These are phyloP conservation scores for Trichoderma virens DNA, from an alignment of 495 filamentous ascomycete species.

Conservation along the genomic window DNA sequence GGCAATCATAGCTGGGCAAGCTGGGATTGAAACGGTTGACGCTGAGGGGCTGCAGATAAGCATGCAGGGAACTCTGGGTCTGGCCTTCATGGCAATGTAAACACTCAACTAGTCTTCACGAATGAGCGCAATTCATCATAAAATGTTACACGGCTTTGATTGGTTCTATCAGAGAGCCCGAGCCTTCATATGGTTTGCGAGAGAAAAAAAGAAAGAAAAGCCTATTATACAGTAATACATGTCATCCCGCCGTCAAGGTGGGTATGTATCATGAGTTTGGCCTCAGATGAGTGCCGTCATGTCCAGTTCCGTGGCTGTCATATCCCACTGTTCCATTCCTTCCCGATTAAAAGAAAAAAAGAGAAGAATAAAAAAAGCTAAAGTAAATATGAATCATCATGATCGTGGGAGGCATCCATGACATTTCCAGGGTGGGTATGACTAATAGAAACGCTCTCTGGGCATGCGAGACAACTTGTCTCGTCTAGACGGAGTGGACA, in stretches of 20 bases:
- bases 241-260: not conserved
- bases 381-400: conserved; percentile 5
- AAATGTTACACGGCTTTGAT: not conserved
- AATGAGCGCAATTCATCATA: not conserved
- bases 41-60: not conserved
- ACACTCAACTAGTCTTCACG: not conserved
- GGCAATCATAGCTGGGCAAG: too few relatives aligned
- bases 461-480: not conserved
- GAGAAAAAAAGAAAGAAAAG: not conserved
- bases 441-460: not conserved
- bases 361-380: not conserved
- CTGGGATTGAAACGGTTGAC: not conserved
- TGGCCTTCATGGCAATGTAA: not conserved
- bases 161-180: not conserved
- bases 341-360: not conserved
- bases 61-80: not conserved
- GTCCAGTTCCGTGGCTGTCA: not conserved
- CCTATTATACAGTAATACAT: not conserved
- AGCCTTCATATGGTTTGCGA: not conserved
- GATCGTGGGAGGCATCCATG: not conserved
- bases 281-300: not conserved
- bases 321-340: not conserved
- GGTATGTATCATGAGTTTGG: not conserved
- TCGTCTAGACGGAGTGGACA: conserved; percentile 12
- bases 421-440: not conserved